phyloP scores from a whole-genome alignment of 257 asterid species.

The Penstemon barbatus region DNA sequence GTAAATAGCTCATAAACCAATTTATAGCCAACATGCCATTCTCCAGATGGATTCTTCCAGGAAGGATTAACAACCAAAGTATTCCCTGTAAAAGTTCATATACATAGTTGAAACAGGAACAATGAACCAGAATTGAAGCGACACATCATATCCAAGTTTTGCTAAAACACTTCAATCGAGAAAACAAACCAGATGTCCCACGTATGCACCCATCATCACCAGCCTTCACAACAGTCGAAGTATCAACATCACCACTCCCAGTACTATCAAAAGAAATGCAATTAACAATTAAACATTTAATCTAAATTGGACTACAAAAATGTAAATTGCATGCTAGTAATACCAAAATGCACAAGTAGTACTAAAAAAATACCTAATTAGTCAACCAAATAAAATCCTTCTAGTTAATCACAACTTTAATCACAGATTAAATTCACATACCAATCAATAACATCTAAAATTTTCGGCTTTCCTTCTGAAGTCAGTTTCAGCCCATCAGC shows the following conservation, averaged over 20 bases:
- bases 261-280: conserved; percentile 49
- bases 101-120: conserved; percentile 21
- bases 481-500: conserved; percentile 85
- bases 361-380: neutral
- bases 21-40: conserved; percentile 93
- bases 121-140: conserved; percentile 11
- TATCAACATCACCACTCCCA: conserved; percentile 96
- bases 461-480: conserved; percentile 88
- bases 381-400: conserved; percentile 22
- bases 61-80: conserved; percentile 67
- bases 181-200: conserved; percentile 78
- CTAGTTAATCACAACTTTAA: conserved; percentile 12
- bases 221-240: conserved; percentile 83
- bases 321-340: neutral
- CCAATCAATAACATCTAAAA: conserved; percentile 93
- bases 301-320: neutral
- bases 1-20: conserved; percentile 89
- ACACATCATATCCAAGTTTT: conserved; percentile 12
- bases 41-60: conserved; percentile 94
- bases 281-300: neutral
- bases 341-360: conserved; percentile 12
- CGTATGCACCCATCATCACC: conserved; percentile 69
- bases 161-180: conserved; percentile 23
- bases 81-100: conserved; percentile 50
- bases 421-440: conserved; percentile 34